Evolutionary conservation across 2,329 filamentous ascomycete species (phyloP).

Genomic region (Penicillium sclerotiorum): DNA sequence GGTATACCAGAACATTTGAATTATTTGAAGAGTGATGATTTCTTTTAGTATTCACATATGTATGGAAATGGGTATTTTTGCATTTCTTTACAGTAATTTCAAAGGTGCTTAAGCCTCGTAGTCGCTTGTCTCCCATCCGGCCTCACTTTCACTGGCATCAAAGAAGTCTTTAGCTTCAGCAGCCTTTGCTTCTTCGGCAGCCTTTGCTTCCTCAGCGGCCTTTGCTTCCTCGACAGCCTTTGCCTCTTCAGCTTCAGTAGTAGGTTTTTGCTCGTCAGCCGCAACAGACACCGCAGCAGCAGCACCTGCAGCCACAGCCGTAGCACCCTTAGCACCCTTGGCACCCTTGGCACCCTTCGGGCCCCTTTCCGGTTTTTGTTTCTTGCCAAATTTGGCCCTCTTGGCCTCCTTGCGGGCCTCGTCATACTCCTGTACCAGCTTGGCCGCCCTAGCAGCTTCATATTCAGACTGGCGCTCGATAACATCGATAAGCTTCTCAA

Average conservation of each 20-base stretch:
- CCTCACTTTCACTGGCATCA: slow-evolving; percentile 42
- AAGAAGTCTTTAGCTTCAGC: slow-evolving; percentile 22
- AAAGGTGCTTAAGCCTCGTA: no score
- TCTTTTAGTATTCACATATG: no score
- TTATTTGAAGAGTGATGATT: no score
- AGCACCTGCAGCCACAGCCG: slow-evolving; percentile 8
- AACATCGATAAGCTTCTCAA: slow-evolving; percentile 56
- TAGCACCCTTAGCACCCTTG: slow-evolving; percentile 9
- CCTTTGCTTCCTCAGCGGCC: background rate
- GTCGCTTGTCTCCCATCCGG: slow-evolving; percentile 38
- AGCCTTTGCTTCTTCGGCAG: background rate
- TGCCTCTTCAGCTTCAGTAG: background rate
- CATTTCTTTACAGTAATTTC: no score
- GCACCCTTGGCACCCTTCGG: slow-evolving; percentile 27
- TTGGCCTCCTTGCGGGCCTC: slow-evolving; percentile 25
- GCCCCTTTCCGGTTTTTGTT: slow-evolving; percentile 23
- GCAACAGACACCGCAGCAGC: slow-evolving; percentile 8
- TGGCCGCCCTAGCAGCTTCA: slow-evolving; percentile 28
- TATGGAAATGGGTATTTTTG: no score
- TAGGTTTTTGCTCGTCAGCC: slow-evolving; percentile 3
- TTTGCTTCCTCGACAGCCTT: background rate
- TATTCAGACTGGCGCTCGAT: slow-evolving; percentile 36
- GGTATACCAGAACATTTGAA: no score
- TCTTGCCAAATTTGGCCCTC: slow-evolving; percentile 24
- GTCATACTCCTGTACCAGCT: slow-evolving; percentile 25